phyloP scores from a whole-genome alignment of 257 asterid genomes.

The Lycium ferocissimum region DNA sequence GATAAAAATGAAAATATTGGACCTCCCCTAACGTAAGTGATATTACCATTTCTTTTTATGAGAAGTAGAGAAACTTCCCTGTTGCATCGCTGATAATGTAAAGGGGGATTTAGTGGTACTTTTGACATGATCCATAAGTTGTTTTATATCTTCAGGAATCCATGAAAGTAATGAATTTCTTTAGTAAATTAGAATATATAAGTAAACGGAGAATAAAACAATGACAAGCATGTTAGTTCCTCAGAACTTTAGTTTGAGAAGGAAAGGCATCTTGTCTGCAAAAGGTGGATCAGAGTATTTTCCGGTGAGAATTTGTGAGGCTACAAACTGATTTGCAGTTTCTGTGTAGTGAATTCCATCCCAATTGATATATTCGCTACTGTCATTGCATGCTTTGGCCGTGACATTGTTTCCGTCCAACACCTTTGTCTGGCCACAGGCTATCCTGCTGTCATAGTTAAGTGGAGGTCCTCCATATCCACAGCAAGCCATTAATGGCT shows the following conservation, averaged over 20 bases:
- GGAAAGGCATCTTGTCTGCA: slow-evolving; percentile 80
- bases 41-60: background rate
- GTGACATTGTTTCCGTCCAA: slow-evolving; percentile 75
- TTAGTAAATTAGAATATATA: background rate
- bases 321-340: slow-evolving; percentile 83
- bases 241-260: slow-evolving; percentile 71
- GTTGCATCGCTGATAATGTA: background rate
- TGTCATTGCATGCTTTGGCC: slow-evolving; percentile 81
- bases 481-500: slow-evolving; percentile 88
- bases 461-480: slow-evolving; percentile 95
- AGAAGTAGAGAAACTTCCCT: background rate
- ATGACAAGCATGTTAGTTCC: slow-evolving; percentile 14
- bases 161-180: background rate
- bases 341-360: slow-evolving; percentile 97
- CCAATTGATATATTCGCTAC: slow-evolving; percentile 82
- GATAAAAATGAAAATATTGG: slow-evolving; percentile 18
- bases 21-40: background rate
- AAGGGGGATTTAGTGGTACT: background rate
- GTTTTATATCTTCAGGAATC: background rate
- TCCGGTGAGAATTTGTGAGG: slow-evolving; percentile 82
- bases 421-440: slow-evolving; percentile 84
- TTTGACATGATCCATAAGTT: background rate
- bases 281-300: slow-evolving; percentile 87
- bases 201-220: slow-evolving; percentile 27
- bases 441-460: slow-evolving; percentile 76